Base-by-base conservation (phyloP, 2,329 filamentous ascomycete species). In the Colletotrichum sidae region DNA sequence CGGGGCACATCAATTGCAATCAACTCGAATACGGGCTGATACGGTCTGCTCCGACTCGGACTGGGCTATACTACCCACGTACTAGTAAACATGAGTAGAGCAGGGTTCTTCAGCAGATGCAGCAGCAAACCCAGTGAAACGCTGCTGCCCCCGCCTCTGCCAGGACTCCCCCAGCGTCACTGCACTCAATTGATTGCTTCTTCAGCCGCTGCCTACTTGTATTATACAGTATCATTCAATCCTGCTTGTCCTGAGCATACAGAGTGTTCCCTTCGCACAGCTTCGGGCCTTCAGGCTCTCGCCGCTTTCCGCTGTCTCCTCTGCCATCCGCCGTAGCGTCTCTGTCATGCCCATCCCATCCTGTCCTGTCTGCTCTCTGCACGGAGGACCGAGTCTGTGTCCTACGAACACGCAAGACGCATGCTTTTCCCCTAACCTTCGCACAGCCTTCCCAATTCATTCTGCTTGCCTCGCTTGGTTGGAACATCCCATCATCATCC, bases 61-160 rank as follows among this genome's bases (percentile, higher is more conserved):
- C 25, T 25, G 3, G 25, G 25, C 25, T 25, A 25, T 25, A 25
- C 25, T 25, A 25, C 4, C 25, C 3, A 25, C 25, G 25, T 25
- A 25, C 25, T 25, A 25, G 25, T 25, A 25, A 25, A 25, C 25
- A 25, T 25, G 25, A 25, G 25, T 25, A 25, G 25, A 39, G 45
- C 25, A 42, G 37, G 57, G 47, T 62, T 38, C 44, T 39, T 56
- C 51, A 47, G 51, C 57, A 61, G 55, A 41, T 50, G 15, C 35
- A 37, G 39, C 62, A 44, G 33, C 46, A 56, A 56, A 25, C 34
- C 42, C 4, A 65, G 46, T 62, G 62, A 65, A 61, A 65, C 57
- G 41, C 45, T 37, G 50, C 51, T 17, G 55, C 46, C 50, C 15
- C 39, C 51, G 39, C 44, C 8, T 13, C 52, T 51, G 57, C 62